A percentile compares a stretch with the other conserved stretches of the same genome.
Conservation (phyloP, 768 basidiomycete species). For the Boletus vermiculosoides region DNA sequence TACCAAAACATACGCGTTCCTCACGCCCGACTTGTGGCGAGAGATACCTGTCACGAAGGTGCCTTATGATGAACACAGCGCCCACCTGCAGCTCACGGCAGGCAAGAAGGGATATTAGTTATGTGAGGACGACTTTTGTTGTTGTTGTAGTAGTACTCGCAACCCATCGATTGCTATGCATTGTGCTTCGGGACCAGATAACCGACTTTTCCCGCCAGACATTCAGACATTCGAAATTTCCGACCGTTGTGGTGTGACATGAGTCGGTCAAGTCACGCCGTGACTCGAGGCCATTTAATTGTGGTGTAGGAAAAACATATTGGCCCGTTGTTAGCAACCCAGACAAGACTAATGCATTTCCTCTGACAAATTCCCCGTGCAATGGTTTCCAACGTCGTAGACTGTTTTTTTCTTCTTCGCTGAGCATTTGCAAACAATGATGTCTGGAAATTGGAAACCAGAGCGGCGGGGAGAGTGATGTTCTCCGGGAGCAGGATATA, state of each 20-base stretch:
- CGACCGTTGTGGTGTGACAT: not conserved
- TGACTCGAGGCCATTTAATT: not conserved
- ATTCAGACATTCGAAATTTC: slow-evolving; percentile 2
- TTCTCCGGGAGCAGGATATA: slow-evolving; percentile 11
- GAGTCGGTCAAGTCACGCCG: not conserved
- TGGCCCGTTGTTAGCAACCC: not conserved
- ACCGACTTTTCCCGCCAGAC: too few relatives aligned
- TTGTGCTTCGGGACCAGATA: not conserved
- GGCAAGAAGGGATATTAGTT: slow-evolving; percentile 70
- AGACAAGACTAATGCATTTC: not conserved
- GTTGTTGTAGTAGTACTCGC: not conserved
- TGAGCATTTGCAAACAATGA: not conserved
- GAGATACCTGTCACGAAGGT: slow-evolving; percentile 87
- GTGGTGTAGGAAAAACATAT: not conserved
- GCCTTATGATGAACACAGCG: slow-evolving; percentile 95
- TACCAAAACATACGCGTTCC: slow-evolving; percentile 97
- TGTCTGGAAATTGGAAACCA: not conserved
- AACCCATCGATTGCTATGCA: not conserved
- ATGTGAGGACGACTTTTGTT: not conserved
- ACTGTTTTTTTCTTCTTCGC: not conserved
- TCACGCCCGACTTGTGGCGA: slow-evolving; percentile 97
- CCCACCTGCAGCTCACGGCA: slow-evolving; percentile 81
- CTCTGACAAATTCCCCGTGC: not conserved
- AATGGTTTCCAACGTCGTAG: not conserved
- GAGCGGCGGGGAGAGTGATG: slow-evolving; percentile 6